Evolutionary conservation across 139 green algal genomes (phyloP), one percentile per base, ranked within the genome.

Genomic region (Spirogloea muscicola): DNA sequence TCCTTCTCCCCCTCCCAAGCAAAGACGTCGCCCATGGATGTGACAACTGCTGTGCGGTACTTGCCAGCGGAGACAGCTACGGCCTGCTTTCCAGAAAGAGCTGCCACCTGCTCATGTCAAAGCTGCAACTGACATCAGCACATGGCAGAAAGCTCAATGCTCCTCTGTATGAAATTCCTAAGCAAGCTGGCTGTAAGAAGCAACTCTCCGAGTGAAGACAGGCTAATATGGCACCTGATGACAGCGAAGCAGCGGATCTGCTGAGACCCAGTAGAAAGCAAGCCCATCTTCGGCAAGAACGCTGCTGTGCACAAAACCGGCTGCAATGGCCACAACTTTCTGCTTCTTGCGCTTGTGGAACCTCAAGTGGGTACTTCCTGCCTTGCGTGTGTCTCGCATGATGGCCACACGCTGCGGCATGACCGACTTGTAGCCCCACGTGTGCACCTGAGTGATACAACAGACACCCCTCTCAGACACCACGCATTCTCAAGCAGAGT

Each of bases 231-330:
- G 33, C 9, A 76, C 67, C 42, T 61, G 67, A 41, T 27, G 55
- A 33, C 46, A 64, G 37, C 41, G 39, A 9, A 76, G 49, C 34
- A 31, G 31, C 5, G 72, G 64, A 36, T 77, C 48, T 1, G 65
- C 21, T 1, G 72, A 77, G 49, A 3, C 89, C 91, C 91, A 97
- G 1, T 84, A 91, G 81, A 86, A 95, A 13, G 93, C 77, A 13
- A 87, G 82, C 0, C 93, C 93, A 7, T 39, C 64, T 0, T 83
- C 70, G 0, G 80, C 88, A 4, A 96, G 58, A 0, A 84, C 87
- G 0, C 89, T 91, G 16, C 84, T 91, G 85, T 97, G 92, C 59
- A 88, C 87, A 77, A 93, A 91, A 58, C 89, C 90, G 0, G 91
- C 92, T 18, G 93, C 91, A 27, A 96, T 80, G 1, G 64, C 58